Percentiles rank a stretch among this genome's conserved stretches.
phyloP scores from a whole-genome alignment of 495 filamentous ascomycete species.

The Aspergillus sclerotiicarbonarius region DNA sequence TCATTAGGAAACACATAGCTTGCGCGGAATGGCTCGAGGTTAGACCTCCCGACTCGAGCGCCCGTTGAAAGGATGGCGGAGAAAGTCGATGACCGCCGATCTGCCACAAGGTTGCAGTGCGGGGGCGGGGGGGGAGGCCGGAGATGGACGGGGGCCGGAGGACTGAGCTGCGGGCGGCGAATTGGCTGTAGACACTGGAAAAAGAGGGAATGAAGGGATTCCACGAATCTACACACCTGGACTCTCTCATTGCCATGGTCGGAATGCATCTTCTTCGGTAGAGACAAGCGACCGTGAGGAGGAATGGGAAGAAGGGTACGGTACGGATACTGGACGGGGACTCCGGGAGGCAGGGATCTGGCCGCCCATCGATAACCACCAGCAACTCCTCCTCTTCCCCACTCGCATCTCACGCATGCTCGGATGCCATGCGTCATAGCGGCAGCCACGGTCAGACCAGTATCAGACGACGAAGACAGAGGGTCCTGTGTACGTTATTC shows the following conservation, averaged over 20 bases:
- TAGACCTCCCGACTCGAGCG: not conserved
- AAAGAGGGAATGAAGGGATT: not conserved
- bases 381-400: not conserved
- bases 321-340: no score
- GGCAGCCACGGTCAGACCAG: not conserved
- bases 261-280: no score
- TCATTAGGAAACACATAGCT: not conserved
- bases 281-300: no score
- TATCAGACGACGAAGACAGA: not conserved
- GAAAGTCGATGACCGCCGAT: not conserved
- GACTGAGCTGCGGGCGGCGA: not conserved
- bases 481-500: not conserved
- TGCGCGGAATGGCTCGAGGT: not conserved
- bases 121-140: not conserved
- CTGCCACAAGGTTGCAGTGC: not conserved
- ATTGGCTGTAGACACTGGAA: not conserved
- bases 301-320: no score
- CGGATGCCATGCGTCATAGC: not conserved
- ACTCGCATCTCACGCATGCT: not conserved
- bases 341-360: no score
- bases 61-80: not conserved
- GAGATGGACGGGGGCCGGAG: not conserved
- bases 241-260: no score
- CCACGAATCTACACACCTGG: not conserved
- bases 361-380: not conserved